A percentile compares a stretch with the other conserved stretches of the same genome.
These are phyloP conservation scores for Dothideomycetidae sp. DNA, from an alignment of 2,329 filamentous ascomycete genomes.

Conservation along the genomic window DNA sequence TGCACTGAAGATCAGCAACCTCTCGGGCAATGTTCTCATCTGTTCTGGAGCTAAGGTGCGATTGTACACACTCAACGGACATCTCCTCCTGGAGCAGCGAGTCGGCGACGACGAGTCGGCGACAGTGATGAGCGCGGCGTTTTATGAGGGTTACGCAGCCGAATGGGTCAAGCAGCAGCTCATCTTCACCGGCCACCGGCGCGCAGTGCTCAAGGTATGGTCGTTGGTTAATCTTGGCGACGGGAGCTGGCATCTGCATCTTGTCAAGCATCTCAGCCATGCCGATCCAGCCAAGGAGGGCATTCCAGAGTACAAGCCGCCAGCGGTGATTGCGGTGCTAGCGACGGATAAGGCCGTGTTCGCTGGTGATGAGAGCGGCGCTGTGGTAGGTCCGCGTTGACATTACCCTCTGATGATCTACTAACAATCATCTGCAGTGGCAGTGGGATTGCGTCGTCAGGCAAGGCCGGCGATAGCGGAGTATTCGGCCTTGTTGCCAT, in stretches of 20 bases:
- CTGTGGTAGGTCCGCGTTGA: conserved; percentile 59
- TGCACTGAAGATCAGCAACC: conserved; percentile 76
- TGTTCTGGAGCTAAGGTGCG: conserved; percentile 62
- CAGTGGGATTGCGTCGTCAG: conserved; percentile 24
- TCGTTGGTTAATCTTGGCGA: conserved; percentile 39
- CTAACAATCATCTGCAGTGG: no score
- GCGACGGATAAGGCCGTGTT: conserved; percentile 75
- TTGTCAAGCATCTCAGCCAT: conserved; percentile 72
- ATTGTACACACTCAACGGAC: conserved; percentile 79
- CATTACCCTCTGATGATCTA: neutral
- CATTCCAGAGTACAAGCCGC: conserved; percentile 36
- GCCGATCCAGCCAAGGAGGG: conserved; percentile 52
- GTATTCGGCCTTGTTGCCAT: no score
- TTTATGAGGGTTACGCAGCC: conserved; percentile 80
- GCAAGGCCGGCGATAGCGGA: conserved; percentile 8
- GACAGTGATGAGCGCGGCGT: conserved; percentile 66
- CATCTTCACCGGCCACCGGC: conserved; percentile 75
- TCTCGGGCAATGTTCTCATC: conserved; percentile 77
- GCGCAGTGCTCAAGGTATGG: conserved; percentile 69
- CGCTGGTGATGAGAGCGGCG: conserved; percentile 84
- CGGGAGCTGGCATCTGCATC: conserved; percentile 60
- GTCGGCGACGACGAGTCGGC: conserved; percentile 55
- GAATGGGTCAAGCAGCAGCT: conserved; percentile 84
- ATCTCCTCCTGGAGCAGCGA: conserved; percentile 65
- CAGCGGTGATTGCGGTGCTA: conserved; percentile 72